Percentiles rank a stretch among this genome's conserved stretches.
Conservation (phyloP, 1,139 yeast species). For the Scheffersomyces titani region DNA sequence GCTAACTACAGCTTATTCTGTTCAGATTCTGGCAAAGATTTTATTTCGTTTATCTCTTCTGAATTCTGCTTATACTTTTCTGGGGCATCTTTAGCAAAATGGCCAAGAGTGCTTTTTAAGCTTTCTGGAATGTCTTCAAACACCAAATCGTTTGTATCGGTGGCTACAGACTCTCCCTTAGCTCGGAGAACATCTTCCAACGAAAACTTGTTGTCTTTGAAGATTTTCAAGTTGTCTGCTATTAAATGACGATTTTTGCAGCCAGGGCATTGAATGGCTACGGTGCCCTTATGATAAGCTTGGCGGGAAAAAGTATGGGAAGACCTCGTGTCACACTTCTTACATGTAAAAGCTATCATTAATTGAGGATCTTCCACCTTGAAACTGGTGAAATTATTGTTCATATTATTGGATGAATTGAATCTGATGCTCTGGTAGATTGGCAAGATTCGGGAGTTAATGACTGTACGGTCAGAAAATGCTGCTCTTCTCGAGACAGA, state of each 20-base stretch:
- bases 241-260: slow-evolving; percentile 87
- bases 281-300: slow-evolving; percentile 86
- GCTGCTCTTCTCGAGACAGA: neutral
- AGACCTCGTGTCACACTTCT: slow-evolving; percentile 80
- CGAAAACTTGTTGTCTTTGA: slow-evolving; percentile 71
- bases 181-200: slow-evolving; percentile 77
- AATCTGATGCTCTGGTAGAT: neutral
- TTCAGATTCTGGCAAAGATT: neutral
- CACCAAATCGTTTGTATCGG: slow-evolving; percentile 60
- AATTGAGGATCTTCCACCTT: slow-evolving; percentile 70
- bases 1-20: neutral
- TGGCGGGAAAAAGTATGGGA: slow-evolving; percentile 89
- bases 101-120: slow-evolving; percentile 56
- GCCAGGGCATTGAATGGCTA: slow-evolving; percentile 87
- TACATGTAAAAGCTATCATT: slow-evolving; percentile 92
- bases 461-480: neutral
- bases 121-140: slow-evolving; percentile 75
- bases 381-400: slow-evolving; percentile 12
- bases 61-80: slow-evolving; percentile 24
- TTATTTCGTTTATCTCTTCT: slow-evolving; percentile 12
- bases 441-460: neutral
- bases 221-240: slow-evolving; percentile 88
- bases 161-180: slow-evolving; percentile 73
- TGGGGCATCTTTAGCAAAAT: slow-evolving; percentile 68
- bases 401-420: neutral